phyloP scores from a whole-genome alignment of 2,329 filamentous ascomycete species.

The Phialophora tarda region DNA sequence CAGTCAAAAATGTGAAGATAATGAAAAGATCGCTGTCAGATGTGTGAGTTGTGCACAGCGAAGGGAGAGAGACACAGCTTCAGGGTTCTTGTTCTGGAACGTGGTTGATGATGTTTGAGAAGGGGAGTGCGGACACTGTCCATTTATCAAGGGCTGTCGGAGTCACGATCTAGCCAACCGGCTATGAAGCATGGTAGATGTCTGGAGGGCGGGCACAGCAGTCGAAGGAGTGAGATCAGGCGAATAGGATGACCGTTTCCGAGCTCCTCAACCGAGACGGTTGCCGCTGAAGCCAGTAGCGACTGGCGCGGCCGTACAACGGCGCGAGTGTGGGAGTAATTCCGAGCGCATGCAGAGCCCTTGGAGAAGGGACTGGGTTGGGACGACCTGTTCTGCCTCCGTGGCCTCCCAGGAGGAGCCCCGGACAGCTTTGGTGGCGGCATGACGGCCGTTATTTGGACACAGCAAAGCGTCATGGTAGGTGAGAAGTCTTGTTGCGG shows the following conservation, averaged over 20 bases:
- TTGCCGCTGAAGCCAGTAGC: slow-evolving; percentile 13
- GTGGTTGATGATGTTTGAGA: slow-evolving; percentile 3
- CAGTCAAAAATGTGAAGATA: background rate
- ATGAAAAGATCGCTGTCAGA: background rate
- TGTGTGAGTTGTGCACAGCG: background rate
- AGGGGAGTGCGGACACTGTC: background rate
- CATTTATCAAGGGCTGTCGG: background rate
- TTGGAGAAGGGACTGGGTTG: background rate
- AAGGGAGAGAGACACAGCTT: background rate
- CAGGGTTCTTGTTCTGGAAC: background rate
- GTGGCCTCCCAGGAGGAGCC: background rate
- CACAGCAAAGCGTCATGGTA: slow-evolving; percentile 4
- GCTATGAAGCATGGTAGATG: slow-evolving; percentile 29
- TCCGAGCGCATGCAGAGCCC: background rate
- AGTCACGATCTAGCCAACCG: slow-evolving; percentile 8
- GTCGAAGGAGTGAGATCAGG: slow-evolving; percentile 3
- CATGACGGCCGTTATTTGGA: background rate
- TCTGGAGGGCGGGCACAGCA: slow-evolving; percentile 2
- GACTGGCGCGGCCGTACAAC: slow-evolving; percentile 5
- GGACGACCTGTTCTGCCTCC: background rate
- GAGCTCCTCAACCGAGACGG: slow-evolving; percentile 23
- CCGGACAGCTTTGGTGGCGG: background rate
- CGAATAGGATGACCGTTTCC: slow-evolving; percentile 10
- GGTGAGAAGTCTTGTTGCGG: background rate
- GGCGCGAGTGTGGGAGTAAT: slow-evolving; percentile 5